These are phyloP conservation scores for Nakaseomyces kungkrabaensis DNA, from an alignment of 1,139 yeast species.

Conservation along the genomic window DNA sequence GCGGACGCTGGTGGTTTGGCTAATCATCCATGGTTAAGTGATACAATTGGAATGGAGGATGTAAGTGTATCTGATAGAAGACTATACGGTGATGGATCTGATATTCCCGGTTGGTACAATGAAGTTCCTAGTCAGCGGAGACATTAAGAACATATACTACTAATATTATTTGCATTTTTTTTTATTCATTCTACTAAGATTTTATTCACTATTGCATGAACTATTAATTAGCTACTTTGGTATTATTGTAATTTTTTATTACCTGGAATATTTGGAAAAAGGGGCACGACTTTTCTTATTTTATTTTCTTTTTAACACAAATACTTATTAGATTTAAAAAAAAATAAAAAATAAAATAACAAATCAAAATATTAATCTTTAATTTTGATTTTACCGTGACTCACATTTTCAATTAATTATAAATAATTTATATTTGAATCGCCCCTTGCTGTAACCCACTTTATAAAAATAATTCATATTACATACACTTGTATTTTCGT, in stretches of 20 bases:
- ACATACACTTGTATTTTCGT: too few species aligned
- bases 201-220: not conserved
- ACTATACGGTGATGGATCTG: conserved; percentile 54
- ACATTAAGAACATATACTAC: conserved; percentile 10
- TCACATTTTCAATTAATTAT: too few species aligned
- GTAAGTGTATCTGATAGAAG: conserved; percentile 39
- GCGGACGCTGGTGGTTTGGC: conserved; percentile 73
- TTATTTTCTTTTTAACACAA: too few species aligned
- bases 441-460: too few species aligned
- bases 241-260: not conserved
- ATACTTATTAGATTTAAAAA: too few species aligned
- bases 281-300: too few species aligned
- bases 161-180: not conserved
- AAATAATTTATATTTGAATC: too few species aligned
- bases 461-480: too few species aligned
- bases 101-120: conserved; percentile 53
- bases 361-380: too few species aligned
- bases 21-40: conserved; percentile 62
- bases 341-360: too few species aligned
- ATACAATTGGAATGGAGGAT: conserved; percentile 51
- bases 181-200: not conserved
- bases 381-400: too few species aligned
- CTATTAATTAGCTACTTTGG: not conserved
- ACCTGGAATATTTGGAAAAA: too few species aligned
- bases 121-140: conserved; percentile 25